Percentiles rank a stretch among this genome's conserved stretches.
Evolutionary conservation across 2,329 filamentous ascomycete genomes (phyloP).

Genomic region (Cercospora sp.): DNA sequence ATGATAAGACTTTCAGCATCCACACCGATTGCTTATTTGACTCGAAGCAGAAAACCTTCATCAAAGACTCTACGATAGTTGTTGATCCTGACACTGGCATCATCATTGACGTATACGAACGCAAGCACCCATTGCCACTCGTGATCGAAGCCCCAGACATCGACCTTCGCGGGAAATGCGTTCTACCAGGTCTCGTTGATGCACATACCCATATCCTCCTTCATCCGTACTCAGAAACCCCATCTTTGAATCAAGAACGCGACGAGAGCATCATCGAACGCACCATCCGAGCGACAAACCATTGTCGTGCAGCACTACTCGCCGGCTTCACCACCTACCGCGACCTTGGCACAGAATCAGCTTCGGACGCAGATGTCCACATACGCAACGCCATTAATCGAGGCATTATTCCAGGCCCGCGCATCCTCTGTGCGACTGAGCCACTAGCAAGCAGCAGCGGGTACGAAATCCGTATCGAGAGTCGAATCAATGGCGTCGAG

Average conservation of each 20-base stretch:
- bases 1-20: conserved; percentile 32
- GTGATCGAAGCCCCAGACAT: conserved; percentile 45
- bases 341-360: conserved; percentile 56
- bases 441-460: conserved; percentile 53
- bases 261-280: conserved; percentile 61
- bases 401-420: conserved; percentile 55
- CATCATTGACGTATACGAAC: conserved; percentile 41
- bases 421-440: conserved; percentile 57
- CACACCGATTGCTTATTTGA: conserved; percentile 54
- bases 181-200: conserved; percentile 57
- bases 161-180: conserved; percentile 55
- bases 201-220: conserved; percentile 60
- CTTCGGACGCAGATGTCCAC: conserved; percentile 53
- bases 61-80: conserved; percentile 46
- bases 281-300: conserved; percentile 55
- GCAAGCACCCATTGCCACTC: conserved; percentile 26
- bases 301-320: conserved; percentile 54
- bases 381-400: conserved; percentile 57
- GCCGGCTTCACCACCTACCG: conserved; percentile 62
- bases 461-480: conserved; percentile 52
- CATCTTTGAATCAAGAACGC: conserved; percentile 53
- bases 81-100: conserved; percentile 45
- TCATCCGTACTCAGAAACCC: conserved; percentile 46
- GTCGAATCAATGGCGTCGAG: conserved; percentile 32
- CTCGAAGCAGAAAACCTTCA: conserved; percentile 46